A percentile compares a stretch with the other conserved stretches of the same genome.
phyloP scores from a whole-genome alignment of 768 basidiomycete species.

The Dictyophora rubrovolvata region DNA sequence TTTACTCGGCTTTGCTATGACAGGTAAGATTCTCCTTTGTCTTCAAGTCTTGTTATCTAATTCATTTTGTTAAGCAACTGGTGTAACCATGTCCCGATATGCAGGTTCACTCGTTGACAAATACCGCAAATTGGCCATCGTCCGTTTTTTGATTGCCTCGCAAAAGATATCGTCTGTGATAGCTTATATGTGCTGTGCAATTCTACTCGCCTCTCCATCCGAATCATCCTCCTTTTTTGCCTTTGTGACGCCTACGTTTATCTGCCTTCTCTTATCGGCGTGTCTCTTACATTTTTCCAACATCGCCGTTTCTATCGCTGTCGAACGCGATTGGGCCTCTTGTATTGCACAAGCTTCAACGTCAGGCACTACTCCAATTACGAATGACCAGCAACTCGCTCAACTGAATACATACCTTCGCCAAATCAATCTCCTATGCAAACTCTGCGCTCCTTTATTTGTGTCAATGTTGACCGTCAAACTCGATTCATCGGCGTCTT shows the following conservation, averaged over 20 bases:
- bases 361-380: slow-evolving; percentile 6
- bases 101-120: slow-evolving; percentile 35
- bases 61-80: neutral
- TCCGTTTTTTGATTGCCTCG: slow-evolving; percentile 27
- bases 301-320: slow-evolving; percentile 32
- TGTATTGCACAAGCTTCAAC: slow-evolving; percentile 27
- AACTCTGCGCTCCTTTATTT: slow-evolving; percentile 41
- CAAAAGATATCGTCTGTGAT: slow-evolving; percentile 30
- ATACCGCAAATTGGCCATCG: slow-evolving; percentile 25
- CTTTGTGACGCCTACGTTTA: slow-evolving; percentile 23
- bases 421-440: slow-evolving; percentile 34
- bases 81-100: slow-evolving; percentile 26
- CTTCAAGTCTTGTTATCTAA: neutral
- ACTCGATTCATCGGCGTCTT: slow-evolving; percentile 25
- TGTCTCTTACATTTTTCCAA: slow-evolving; percentile 30
- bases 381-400: slow-evolving; percentile 21
- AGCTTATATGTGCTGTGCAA: slow-evolving; percentile 26
- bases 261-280: slow-evolving; percentile 23
- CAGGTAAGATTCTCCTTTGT: slow-evolving; percentile 27
- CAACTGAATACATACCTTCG: slow-evolving; percentile 33
- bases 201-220: slow-evolving; percentile 11
- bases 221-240: slow-evolving; percentile 11
- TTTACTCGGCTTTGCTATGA: slow-evolving; percentile 35
- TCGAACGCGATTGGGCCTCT: slow-evolving; percentile 44
- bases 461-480: slow-evolving; percentile 35